Evolutionary conservation across 2,329 filamentous ascomycete genomes (phyloP).

Genomic region (Volutella citrinella): DNA sequence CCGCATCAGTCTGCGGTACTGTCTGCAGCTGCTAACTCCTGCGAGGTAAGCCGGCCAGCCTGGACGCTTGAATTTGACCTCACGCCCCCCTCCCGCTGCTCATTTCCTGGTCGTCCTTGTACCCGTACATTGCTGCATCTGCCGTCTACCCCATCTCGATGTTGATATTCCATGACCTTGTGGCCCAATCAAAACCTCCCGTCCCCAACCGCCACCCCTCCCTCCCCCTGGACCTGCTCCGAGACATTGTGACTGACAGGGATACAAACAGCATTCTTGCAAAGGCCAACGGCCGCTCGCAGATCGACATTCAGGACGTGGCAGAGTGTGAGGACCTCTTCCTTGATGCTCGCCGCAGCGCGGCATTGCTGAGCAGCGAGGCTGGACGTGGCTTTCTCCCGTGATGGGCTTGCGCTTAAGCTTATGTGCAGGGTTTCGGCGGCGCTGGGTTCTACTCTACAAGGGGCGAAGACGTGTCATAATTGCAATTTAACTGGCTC

Average conservation of each 20-base stretch:
- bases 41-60: constrained; percentile 66
- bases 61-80: too few species aligned
- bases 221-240: constrained; percentile 12
- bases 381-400: constrained; percentile 63
- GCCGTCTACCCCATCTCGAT: too few species aligned
- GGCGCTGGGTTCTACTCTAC: too few species aligned
- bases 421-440: constrained; percentile 4
- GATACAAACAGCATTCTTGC: constrained; percentile 69
- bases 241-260: constrained; percentile 32
- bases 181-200: too few species aligned
- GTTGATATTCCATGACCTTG: too few species aligned
- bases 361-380: constrained; percentile 62
- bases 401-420: constrained; percentile 5
- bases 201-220: too few species aligned
- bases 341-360: constrained; percentile 77
- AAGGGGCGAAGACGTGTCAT: constrained; percentile 25
- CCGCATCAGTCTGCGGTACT: constrained; percentile 87
- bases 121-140: too few species aligned
- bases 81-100: too few species aligned
- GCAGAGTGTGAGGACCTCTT: constrained; percentile 81
- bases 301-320: constrained; percentile 76
- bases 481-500: constrained; percentile 23
- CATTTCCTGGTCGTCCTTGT: too few species aligned
- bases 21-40: constrained; percentile 85
- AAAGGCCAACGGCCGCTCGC: constrained; percentile 72